Evolutionary conservation across 768 basidiomycete species (phyloP), one percentile per base, ranked within the genome.

Genomic region (Russula virescens): DNA sequence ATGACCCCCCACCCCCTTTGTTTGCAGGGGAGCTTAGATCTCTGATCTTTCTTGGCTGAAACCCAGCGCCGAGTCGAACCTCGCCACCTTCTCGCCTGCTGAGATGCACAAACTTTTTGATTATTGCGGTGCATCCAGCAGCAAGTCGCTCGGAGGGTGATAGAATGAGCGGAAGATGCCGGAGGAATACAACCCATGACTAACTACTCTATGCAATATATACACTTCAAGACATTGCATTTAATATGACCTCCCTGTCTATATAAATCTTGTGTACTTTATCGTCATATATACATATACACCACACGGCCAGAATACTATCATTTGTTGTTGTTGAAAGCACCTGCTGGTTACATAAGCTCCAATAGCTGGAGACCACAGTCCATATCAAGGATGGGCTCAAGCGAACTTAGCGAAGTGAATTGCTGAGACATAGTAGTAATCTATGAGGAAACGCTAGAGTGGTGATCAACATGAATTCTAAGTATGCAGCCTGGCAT

Each of bases 31-130:
- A 48, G 46, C 62, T 4, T 18, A 34, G 31, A 7, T 38, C 38
- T 54, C 52, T 54, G 34, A 63, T 46, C 18, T 47, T 14, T 38
- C 58, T 50, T 60, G 58, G 62, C 42, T 34, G 46, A 47, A 58
- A 52, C 3, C 31, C 31, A 53, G 60, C 28, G 35, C 47, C 49
- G 46, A 25, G 31, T 35, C 55, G 56, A 53, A 46, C 48, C 16
- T 42, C 14, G 19, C 50, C 10, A 64, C 35, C 9, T 55, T 55
- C 43, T 58, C 51, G 11, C 55, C 66, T 10, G 53, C 38, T n/a
- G 48, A 62, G 43, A 49, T 66, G 57, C 66, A 56, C 46, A 18
- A 59, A 45, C 61, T 49, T 19, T 67, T 62, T 38, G 66, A 66
- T 23, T 66, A 66, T 18, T 52, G 40, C 3, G 55, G 43, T 47